A percentile compares a stretch with the other conserved stretches of the same genome.
phyloP scores from a whole-genome alignment of 1,139 yeast genomes.

The Hyphopichia wangnamkhiaoensis region DNA sequence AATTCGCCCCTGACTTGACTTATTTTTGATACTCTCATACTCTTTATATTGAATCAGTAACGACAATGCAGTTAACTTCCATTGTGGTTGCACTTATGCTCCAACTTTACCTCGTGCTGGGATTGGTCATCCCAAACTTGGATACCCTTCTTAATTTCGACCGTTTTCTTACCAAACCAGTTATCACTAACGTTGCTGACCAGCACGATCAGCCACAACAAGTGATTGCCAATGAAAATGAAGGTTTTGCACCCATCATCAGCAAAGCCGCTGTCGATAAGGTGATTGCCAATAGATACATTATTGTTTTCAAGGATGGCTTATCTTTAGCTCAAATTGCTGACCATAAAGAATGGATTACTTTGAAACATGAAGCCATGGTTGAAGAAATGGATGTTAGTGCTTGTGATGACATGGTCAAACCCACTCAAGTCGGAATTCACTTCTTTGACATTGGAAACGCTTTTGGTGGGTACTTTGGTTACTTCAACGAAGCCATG shows the following conservation, averaged over 20 bases:
- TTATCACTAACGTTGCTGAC: not conserved
- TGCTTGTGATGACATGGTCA: constrained; percentile 12
- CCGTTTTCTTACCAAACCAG: constrained; percentile 1
- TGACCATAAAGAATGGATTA: constrained; percentile 16
- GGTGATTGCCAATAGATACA: constrained; percentile 22
- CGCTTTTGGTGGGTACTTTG: constrained; percentile 33
- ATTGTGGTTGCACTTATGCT: constrained; percentile 1
- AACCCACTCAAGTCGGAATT: not conserved
- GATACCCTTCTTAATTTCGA: constrained; percentile 1
- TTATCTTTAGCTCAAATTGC: constrained; percentile 17
- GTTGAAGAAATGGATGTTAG: constrained; percentile 10
- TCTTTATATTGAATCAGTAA: not conserved
- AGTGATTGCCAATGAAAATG: not conserved
- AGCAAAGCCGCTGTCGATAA: not conserved
- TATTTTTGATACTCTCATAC: too few relatives aligned
- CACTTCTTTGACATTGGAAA: constrained; percentile 26
- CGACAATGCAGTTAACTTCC: not conserved
- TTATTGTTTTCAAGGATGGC: constrained; percentile 36
- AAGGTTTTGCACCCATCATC: constrained; percentile 2
- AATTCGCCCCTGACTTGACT: too few relatives aligned
- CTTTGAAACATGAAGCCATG: constrained; percentile 8
- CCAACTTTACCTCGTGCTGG: not conserved
- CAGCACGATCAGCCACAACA: not conserved
- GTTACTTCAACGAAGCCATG: constrained; percentile 30
- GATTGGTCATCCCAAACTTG: constrained; percentile 5